phyloP scores from a whole-genome alignment of 1,139 yeast genomes.

The Magnusiomyces paraingens region DNA sequence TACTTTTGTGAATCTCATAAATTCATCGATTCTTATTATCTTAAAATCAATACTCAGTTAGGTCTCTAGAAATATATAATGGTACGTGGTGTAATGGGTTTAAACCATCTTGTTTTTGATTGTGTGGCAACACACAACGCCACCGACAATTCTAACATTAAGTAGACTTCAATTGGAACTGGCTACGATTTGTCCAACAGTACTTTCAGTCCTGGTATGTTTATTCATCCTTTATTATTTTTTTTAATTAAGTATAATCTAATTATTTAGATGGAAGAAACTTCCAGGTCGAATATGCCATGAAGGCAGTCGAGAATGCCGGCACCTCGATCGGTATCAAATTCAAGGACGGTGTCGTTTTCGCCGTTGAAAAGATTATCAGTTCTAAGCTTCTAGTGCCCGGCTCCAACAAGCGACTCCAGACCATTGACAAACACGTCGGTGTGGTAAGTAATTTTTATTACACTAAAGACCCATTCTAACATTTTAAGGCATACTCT shows the following conservation, averaged over 20 bases:
- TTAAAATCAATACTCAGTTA: too few relatives aligned
- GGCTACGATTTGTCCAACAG: conserved; percentile 95
- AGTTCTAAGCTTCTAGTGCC: conserved; percentile 85
- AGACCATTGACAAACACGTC: conserved; percentile 85
- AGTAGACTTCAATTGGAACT: conserved; percentile 85
- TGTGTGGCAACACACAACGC: too few relatives aligned
- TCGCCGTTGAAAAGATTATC: conserved; percentile 93
- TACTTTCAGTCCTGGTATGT: conserved; percentile 50
- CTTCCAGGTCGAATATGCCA: conserved; percentile 97
- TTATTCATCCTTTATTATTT: background rate
- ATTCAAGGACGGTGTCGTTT: conserved; percentile 85
- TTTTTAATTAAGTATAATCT: background rate
- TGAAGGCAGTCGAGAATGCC: conserved; percentile 96
- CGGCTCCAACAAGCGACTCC: conserved; percentile 81
- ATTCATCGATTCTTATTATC: too few relatives aligned
- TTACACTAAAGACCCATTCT: background rate
- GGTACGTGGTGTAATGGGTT: too few relatives aligned
- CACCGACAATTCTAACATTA: too few relatives aligned
- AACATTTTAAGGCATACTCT: conserved; percentile 47
- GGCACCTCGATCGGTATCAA: conserved; percentile 93
- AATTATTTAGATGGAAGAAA: conserved; percentile 72
- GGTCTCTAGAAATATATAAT: too few relatives aligned
- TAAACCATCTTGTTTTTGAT: too few relatives aligned
- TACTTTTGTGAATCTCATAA: too few relatives aligned
- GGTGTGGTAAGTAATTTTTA: conserved; percentile 55